Evolutionary conservation across 2,329 filamentous ascomycete genomes (phyloP).

Genomic region (Chaetomiaceae sp.): DNA sequence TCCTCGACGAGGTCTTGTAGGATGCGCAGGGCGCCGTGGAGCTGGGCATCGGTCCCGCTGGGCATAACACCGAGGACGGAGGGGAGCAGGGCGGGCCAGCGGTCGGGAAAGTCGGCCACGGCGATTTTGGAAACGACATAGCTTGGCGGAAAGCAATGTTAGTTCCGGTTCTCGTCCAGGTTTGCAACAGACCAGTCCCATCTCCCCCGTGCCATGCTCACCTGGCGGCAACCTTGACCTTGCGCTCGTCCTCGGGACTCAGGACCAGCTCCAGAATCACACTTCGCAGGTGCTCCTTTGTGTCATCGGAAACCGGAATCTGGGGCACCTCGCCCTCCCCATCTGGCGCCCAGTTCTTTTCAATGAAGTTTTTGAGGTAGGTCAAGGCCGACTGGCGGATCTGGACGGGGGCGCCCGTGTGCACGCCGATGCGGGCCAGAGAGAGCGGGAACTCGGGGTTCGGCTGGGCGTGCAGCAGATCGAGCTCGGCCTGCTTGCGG

Average conservation of each 20-base stretch:
- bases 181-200: background rate
- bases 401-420: conserved; percentile 64
- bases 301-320: conserved; percentile 64
- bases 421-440: conserved; percentile 73
- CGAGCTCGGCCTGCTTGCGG: conserved; percentile 80
- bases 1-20: conserved; percentile 88
- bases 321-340: conserved; percentile 63
- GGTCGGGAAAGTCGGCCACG: conserved; percentile 83
- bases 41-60: conserved; percentile 66
- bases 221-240: conserved; percentile 83
- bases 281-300: conserved; percentile 67
- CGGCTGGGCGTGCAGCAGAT: conserved; percentile 64
- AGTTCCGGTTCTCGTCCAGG: conserved; percentile 5
- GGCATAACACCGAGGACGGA: conserved; percentile 72
- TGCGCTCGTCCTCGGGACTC: conserved; percentile 68
- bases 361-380: conserved; percentile 74
- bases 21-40: conserved; percentile 85
- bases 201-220: conserved; percentile 39
- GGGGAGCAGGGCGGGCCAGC: conserved; percentile 87
- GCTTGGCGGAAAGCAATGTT: conserved; percentile 31
- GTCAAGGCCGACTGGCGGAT: conserved; percentile 80
- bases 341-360: conserved; percentile 74
- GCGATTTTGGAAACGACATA: conserved; percentile 89
- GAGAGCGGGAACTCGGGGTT: conserved; percentile 69
- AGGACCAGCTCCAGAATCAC: conserved; percentile 72